These are phyloP conservation scores for Aegilops bicornis DNA, from an alignment of 176 grass and related monocot species.

Conservation along the genomic window DNA sequence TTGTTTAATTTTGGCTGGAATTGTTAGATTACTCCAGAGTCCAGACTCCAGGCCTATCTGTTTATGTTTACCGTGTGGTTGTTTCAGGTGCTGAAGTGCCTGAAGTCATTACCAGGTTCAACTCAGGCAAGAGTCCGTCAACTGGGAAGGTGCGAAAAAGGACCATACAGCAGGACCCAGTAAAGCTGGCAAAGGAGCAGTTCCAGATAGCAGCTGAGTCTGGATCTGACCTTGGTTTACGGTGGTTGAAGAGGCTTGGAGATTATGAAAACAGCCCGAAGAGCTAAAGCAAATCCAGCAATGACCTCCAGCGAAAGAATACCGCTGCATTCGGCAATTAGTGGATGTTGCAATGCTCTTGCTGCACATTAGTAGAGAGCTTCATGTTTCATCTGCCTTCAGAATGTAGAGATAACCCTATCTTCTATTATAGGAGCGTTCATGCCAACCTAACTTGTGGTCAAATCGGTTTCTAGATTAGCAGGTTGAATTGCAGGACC, in stretches of 20 bases:
- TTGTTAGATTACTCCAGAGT: not conserved
- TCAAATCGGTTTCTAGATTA: conserved; percentile 6
- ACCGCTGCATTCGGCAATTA: not conserved
- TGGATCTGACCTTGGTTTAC: conserved; percentile 72
- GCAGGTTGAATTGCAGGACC: not conserved
- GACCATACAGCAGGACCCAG: conserved; percentile 37
- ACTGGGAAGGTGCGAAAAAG: conserved; percentile 55
- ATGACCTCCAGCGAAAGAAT: conserved; percentile 6
- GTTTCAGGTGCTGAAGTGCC: conserved; percentile 73
- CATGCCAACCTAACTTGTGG: not conserved
- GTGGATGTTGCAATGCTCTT: not conserved
- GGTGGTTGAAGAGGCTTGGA: conserved; percentile 75
- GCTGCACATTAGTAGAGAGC: not conserved
- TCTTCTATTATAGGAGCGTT: not conserved
- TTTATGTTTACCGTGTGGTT: not conserved
- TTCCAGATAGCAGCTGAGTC: conserved; percentile 79
- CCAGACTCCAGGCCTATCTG: not conserved
- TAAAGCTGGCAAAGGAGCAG: conserved; percentile 71
- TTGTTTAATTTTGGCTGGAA: not conserved
- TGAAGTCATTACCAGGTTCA: conserved; percentile 83
- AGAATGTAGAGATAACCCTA: not conserved
- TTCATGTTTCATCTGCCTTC: not conserved
- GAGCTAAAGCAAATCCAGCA: conserved; percentile 43
- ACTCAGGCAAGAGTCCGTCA: conserved; percentile 56
- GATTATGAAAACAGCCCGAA: conserved; percentile 51